Base-by-base conservation (phyloP, 1,284 basidiomycete species). In the Fomitiporia mediterranea region DNA sequence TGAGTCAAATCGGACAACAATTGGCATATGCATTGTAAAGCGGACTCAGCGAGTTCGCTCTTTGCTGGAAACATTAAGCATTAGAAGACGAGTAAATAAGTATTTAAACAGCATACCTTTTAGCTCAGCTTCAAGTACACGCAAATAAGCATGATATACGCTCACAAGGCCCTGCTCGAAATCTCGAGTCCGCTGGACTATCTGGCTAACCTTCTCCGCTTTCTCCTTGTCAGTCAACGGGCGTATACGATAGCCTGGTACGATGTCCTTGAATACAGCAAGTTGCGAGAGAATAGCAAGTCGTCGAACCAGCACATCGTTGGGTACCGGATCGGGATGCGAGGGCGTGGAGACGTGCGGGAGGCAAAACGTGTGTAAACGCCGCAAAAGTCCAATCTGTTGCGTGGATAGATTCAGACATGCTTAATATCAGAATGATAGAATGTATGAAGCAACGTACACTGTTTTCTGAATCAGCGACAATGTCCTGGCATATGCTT, bases 141-240 rank as follows among this genome's bases (percentile, higher is more conserved):
- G 89, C 60, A 99, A 79, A 71, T 92, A 99, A 11, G 79, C 76
- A 69, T 97, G 94, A 72, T 99, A 99, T 38, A 89, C 84, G 51
- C 77, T 73, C 19, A 99, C 89, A 50, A 99, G 78, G n/a, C 94
- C 89, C 69, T 98, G 94, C 69, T 99, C 97, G 80, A 89, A 99
- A 67, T 99, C 97, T 63, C 97, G 82, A 61, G 92, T 86, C 28
- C 86, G 80, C 17, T 89, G 81, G 2, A 99, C 93, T 72, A 94
- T 86, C 71, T 99, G 96, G 68, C 92, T 87, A 56, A 98, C 94
- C 70, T 95, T 96, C 69, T 97, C 94, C 3, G 84, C 75, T 70
- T 91, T 91, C 72, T 99, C 97, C 60, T 83, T 82, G 37, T 94
- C 96, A 2, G 92, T 93, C 32, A 99, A 76, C 13, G 86, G 73